phyloP scores from a whole-genome alignment of 768 basidiomycete species.

The Rhodocollybia butyracea region DNA sequence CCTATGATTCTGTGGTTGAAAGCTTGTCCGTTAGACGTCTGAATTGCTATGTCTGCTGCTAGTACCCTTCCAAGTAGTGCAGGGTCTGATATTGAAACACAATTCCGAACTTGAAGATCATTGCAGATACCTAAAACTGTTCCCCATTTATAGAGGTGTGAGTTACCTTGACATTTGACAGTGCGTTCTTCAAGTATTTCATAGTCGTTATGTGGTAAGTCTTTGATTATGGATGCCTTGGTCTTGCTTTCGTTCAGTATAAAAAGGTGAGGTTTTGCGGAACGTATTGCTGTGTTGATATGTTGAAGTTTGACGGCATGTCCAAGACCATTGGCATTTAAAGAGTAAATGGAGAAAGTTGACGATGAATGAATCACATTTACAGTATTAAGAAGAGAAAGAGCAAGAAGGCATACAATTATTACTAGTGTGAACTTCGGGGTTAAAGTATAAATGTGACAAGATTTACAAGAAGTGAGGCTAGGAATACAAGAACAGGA shows the following conservation, averaged over 20 bases:
- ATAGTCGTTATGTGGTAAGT: background rate
- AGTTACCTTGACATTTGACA: too few relatives aligned
- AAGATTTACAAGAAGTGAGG: too few relatives aligned
- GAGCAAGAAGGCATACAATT: too few relatives aligned
- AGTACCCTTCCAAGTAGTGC: constrained; percentile 17
- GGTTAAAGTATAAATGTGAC: too few relatives aligned
- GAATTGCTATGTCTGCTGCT: constrained; percentile 17
- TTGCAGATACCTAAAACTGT: constrained; percentile 9
- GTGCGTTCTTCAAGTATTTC: constrained; percentile 1
- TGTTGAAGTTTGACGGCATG: background rate
- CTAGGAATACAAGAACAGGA: too few relatives aligned
- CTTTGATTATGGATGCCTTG: background rate
- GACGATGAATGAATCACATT: too few relatives aligned
- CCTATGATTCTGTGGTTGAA: constrained; percentile 21
- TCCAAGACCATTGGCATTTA: constrained; percentile 3
- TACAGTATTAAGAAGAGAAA: too few relatives aligned
- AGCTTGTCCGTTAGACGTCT: constrained; percentile 10
- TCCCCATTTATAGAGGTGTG: constrained; percentile 13
- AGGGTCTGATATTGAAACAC: background rate
- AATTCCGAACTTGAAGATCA: constrained; percentile 3
- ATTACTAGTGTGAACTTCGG: too few relatives aligned
- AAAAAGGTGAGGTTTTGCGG: background rate
- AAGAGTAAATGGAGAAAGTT: too few relatives aligned
- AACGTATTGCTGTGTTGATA: background rate
- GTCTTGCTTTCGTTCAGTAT: constrained; percentile 1